phyloP scores from a whole-genome alignment of 2,329 filamentous ascomycete genomes.

The Fusarium decemcellulare region DNA sequence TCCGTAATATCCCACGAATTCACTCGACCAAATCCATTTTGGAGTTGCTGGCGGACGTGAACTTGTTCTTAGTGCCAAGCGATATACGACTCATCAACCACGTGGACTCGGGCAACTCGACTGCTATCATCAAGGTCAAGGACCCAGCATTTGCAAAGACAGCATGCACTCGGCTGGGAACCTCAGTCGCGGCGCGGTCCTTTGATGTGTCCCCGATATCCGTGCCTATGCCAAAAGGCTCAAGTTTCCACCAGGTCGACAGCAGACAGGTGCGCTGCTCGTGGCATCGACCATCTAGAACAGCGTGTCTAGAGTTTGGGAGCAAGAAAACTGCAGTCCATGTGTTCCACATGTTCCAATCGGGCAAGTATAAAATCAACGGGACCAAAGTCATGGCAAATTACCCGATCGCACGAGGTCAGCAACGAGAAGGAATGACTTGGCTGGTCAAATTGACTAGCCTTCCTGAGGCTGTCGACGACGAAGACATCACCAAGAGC shows the following conservation, averaged over 20 bases:
- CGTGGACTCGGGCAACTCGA: background rate
- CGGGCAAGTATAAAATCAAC: conserved; percentile 44
- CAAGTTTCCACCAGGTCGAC: conserved; percentile 49
- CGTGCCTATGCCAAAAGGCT: conserved; percentile 39
- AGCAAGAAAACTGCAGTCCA: conserved; percentile 32
- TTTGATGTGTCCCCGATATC: conserved; percentile 1
- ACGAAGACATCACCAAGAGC: conserved; percentile 25
- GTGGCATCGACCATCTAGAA: conserved; percentile 51
- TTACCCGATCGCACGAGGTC: background rate
- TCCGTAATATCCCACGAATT: no score
- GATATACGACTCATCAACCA: no score
- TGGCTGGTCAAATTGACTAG: conserved; percentile 6
- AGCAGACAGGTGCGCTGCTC: conserved; percentile 52
- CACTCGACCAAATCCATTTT: no score
- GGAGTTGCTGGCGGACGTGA: no score
- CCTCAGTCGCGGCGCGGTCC: background rate
- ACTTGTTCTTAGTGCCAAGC: no score
- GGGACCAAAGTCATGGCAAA: conserved; percentile 32
- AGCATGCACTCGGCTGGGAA: background rate
- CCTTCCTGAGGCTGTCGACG: conserved; percentile 6
- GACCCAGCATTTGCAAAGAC: conserved; percentile 13
- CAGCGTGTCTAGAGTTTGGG: conserved; percentile 50
- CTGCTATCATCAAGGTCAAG: conserved; percentile 6
- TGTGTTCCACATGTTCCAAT: conserved; percentile 41
- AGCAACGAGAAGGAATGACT: background rate